Base-by-base conservation (phyloP, 768 basidiomycete genomes). In the Serendipita sp. region DNA sequence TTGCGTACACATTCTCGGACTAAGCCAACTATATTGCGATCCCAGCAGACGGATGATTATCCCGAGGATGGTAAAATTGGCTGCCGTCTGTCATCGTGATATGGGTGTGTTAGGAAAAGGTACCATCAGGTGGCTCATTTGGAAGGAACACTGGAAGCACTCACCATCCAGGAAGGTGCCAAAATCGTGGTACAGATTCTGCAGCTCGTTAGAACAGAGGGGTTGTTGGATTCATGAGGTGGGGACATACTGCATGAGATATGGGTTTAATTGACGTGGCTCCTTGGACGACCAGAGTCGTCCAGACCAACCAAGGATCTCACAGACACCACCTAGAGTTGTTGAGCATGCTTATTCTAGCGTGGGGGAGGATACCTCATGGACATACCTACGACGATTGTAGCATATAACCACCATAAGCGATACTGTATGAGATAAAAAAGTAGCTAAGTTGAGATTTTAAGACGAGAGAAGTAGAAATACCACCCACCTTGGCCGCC, bases 51-150 rank as follows among this genome's bases (percentile, higher is more conserved):
- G 68, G 50, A 82, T 79, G 58, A 83, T 73, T 31, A 71, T 69
- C 1, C 82, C 81, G 10, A 85, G 74, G 18, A 83, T 77, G 45
- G 83, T 75, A 69, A 85, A 86, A 67, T 80, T 81, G 11, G 82
- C 81, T 0, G 83, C 83, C 16, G 55, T 60, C 55, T 60, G 23
- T 23, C 23, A 23, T 27, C 27, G 70, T 69, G 66, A 70, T 44
- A 29, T 33, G 8, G 15, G 5, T 23, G n/a, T 3, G 0, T 11
- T 16, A 2, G 31, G 4, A 37, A 23, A n/a, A 44, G 13, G 11
- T n/a, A 23, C 18, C 23, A 16, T 23, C 6, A 62, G 2, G 33
- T 27, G 15, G 36, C 53, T 50, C n/a, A 58, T 46, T 44, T 3
- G 63, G 48, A 15, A 50, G 8, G 29, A 40, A 5, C 6, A 2